Evolutionary conservation across 768 basidiomycete genomes (phyloP), one percentile per base, ranked within the genome.

Genomic region (Inosperma sp.): DNA sequence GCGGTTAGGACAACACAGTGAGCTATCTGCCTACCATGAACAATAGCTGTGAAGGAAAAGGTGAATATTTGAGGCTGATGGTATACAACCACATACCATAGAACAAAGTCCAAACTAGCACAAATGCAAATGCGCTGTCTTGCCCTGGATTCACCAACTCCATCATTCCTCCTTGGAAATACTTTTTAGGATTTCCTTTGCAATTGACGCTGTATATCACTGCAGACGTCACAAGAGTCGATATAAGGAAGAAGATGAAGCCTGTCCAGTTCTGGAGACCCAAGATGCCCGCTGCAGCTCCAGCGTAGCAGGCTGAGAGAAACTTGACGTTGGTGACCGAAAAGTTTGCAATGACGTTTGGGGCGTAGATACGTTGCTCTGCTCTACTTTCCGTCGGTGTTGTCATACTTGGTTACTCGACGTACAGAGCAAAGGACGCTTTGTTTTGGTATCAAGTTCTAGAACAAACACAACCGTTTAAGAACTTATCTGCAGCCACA

Each of bases 81-180:
- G 54, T 30, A 35, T 39, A 34, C 51, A 27, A 55, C 23, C 42
- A 47, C 86, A 52, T 59, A 91, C 89, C 93, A 65, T 89, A 95
- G 65, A 93, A 88, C 49, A 95, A 72, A 29, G 93, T 97, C 93
- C 93, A 97, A 17, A 88, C 85, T 23, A 96, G 79, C 51, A 97
- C 79, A 61, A 94, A 97, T 3, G 91, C 90, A 61, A 92, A 90
- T 14, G 85, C 72, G 56, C 92, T 93, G 67, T 96, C 93, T 68
- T 93, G 88, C 8, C 91, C 91, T 0, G 93, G 86, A 54, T 86
- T 91, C 40, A 84, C 69, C 30, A 95, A 69, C 48, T 87, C 87
- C 66, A 75, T 69, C 53, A 80, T 61, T 2, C 86, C 86, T 4
- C 82, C 81, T 36, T 76, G 60, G 33, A 62, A 70, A 65, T 81